Base-by-base conservation (phyloP, 768 basidiomycete species). In the Tricholoma flavovirens region DNA sequence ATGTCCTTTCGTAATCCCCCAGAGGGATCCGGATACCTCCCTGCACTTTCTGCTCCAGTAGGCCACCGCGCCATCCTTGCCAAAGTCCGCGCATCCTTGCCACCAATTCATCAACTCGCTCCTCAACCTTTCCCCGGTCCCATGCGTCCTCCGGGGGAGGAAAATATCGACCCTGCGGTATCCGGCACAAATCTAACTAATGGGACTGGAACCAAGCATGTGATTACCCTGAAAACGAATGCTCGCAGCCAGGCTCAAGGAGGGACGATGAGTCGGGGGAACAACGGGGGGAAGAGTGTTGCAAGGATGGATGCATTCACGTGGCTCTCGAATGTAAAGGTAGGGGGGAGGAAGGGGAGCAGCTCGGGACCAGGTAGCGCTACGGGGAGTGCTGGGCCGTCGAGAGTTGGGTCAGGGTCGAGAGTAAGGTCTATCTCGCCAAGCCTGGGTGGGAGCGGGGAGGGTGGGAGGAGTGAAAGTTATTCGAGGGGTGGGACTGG, bases 291-390 rank as follows among this genome's bases (percentile, higher is more conserved):
- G 7, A 83, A 78, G 60, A 75, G 72, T 38, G 67, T 69, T 12
- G 72, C 77, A 11, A 72, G 76, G 43, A 81, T 92, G 74, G 86
- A 90, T 45, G 75, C 83, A 5, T 72, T 87, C 38, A 76, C 81
- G 2, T 93, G 91, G 90, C 65, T 91, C 51, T 78, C 84, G 12
- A 87, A 78, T 59, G 84, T 92, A 50, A 87, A 83, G 59, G 83
- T 87, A n/a, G 78, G 81, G 7, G 75, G 75, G 38, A 66, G 67
- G 60, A 68, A 81, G 51, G 81, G 83, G 7, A 81, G 80, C 50
- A 86, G 83, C 58, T 79, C 80, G 4, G 78, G 83, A 14, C 75
- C 75, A 3, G 76, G 77, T 11, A 83, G 82, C 56, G 76, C 74
- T 5, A 71, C 62, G 6, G 76, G 78, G 21, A 76, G 81, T 59